Evolutionary conservation across 495 filamentous ascomycete species (phyloP), one percentile per base, ranked within the genome.

Genomic region (Darksidea phi): DNA sequence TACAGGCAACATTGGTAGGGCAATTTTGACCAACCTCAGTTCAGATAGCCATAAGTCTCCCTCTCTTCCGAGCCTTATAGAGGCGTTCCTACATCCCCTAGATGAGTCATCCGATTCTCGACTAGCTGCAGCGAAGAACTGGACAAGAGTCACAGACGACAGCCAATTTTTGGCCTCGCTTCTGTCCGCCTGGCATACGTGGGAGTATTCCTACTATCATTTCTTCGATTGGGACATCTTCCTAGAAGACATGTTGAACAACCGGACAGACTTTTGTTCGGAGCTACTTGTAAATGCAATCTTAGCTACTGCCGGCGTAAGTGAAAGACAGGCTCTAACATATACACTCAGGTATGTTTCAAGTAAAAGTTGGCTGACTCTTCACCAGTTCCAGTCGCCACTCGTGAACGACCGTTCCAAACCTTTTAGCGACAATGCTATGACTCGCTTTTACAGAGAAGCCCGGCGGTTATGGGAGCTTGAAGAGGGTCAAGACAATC

Each of bases 161-260:
- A 25, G 23, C 17, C 34, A 51, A 21, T 17, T 64, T 6, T 1
- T 59, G 2, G 32, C 46, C 25, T 4, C 6, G 32, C 21, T 64
- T 24, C 32, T 59, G 41, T 54, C 54, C 13, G 45, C 54, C 0
- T 63, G 60, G 60, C 20, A 59, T 36, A 42, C 17, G 3, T 64
- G 54, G 54, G 61, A 64, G 21, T 43, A 64, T 41, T 20, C 6
- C 15, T 64, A 59, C 42, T 54, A 49, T 20, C 61, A 64, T 49
- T 64, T 64, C 48, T 20, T 64, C 13, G 61, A 64, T 15, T 64
- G 61, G 61, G 50, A 64, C 25, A 41, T 42, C 15, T 59, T 64
- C 32, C 32, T 64, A 5, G 61, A 64, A 17, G 61, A 64, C 34
- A 15, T 64, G 37, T 37, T 20, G 15, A 41, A 15, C 15, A 48